phyloP scores from a whole-genome alignment of 2,329 filamentous ascomycete species.

The Nigrograna mackinnonii region DNA sequence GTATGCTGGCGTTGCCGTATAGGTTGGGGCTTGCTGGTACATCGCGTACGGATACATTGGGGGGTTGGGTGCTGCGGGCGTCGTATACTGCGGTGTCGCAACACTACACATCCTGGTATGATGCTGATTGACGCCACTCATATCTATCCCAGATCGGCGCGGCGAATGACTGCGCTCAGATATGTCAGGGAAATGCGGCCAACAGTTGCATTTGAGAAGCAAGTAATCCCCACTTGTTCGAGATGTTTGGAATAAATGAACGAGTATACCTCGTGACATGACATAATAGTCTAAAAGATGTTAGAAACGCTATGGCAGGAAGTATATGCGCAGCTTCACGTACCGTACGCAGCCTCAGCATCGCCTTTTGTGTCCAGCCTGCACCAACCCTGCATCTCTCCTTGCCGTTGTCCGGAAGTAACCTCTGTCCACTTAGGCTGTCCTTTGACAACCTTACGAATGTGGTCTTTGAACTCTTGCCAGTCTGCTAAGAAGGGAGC shows the following conservation, averaged over 20 bases:
- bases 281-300: slow-evolving; percentile 20
- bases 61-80: slow-evolving; percentile 16
- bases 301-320: background rate
- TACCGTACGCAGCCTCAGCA: slow-evolving; percentile 37
- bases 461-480: slow-evolving; percentile 43
- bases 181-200: slow-evolving; percentile 24
- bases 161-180: slow-evolving; percentile 29
- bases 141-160: slow-evolving; percentile 32
- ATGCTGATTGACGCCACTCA: slow-evolving; percentile 26
- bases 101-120: slow-evolving; percentile 11
- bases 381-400: slow-evolving; percentile 40
- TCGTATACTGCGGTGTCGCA: slow-evolving; percentile 17
- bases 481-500: slow-evolving; percentile 33
- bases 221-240: slow-evolving; percentile 26
- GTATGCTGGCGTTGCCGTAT: slow-evolving; percentile 20
- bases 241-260: slow-evolving; percentile 37
- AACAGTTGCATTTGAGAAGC: slow-evolving; percentile 40
- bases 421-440: slow-evolving; percentile 44
- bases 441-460: slow-evolving; percentile 34
- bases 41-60: slow-evolving; percentile 24
- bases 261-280: slow-evolving; percentile 25
- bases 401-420: slow-evolving; percentile 23
- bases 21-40: slow-evolving; percentile 23
- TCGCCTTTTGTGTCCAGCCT: slow-evolving; percentile 37
- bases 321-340: slow-evolving; percentile 5